Conservation (phyloP, 2,329 filamentous ascomycete genomes). For the Aspergillus sp. region DNA sequence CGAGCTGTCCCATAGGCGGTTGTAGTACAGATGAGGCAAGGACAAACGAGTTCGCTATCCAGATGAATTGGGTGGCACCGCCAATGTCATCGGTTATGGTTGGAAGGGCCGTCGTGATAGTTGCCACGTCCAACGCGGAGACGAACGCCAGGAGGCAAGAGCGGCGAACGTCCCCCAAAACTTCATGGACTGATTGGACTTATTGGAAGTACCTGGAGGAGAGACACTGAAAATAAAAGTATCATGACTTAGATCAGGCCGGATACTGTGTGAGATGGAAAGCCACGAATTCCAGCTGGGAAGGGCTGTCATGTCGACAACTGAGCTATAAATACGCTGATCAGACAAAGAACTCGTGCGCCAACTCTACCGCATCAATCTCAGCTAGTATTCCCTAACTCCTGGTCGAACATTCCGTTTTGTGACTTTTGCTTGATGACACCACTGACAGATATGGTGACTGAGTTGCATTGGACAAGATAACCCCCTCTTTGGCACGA, state of each 20-base stretch:
- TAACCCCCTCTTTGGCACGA: too few relatives aligned
- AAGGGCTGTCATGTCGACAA: too few relatives aligned
- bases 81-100: conserved; percentile 37
- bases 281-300: background rate
- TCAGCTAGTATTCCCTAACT: too few relatives aligned
- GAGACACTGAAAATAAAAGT: too few relatives aligned
- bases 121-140: conserved; percentile 37
- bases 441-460: too few relatives aligned
- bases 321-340: too few relatives aligned
- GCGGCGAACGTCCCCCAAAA: conserved; percentile 28
- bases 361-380: too few relatives aligned
- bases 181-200: background rate
- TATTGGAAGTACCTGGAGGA: background rate
- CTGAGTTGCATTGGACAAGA: too few relatives aligned
- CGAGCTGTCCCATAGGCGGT: conserved; percentile 52
- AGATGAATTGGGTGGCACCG: conserved; percentile 32
- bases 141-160: conserved; percentile 30
- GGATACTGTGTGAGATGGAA: background rate
- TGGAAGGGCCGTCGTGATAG: conserved; percentile 43
- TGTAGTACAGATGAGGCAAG: conserved; percentile 45
- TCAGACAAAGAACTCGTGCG: too few relatives aligned
- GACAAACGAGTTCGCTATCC: conserved; percentile 35
- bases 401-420: too few relatives aligned
- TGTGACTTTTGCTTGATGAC: too few relatives aligned
- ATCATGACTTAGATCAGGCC: too few relatives aligned